Evolutionary conservation across 176 grass and related monocot genomes (phyloP).

Genomic region (Pontederia crassipes): DNA sequence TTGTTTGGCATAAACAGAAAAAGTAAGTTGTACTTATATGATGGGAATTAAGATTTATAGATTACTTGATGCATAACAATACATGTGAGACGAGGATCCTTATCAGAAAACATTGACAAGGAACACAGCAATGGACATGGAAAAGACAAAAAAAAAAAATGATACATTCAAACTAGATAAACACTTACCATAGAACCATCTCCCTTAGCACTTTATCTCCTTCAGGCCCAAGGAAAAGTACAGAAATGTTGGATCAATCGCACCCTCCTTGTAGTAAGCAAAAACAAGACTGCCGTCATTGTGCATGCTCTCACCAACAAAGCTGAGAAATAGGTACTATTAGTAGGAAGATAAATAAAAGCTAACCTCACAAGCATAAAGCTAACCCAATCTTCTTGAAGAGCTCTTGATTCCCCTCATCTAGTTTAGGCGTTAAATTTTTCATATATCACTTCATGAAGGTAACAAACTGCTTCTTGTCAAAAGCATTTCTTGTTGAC

Average conservation of each 20-base stretch:
- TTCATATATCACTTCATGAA: slow-evolving; percentile 82
- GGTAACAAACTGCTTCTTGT: slow-evolving; percentile 63
- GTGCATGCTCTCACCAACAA: slow-evolving; percentile 87
- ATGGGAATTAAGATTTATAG: too few species aligned
- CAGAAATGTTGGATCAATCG: slow-evolving; percentile 58
- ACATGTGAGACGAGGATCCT: too few species aligned
- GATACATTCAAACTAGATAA: too few species aligned
- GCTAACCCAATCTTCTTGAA: slow-evolving; percentile 97
- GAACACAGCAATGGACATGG: too few species aligned
- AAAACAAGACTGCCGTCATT: slow-evolving; percentile 52
- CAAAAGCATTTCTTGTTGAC: slow-evolving; percentile 49
- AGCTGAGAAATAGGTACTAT: slow-evolving; percentile 22
- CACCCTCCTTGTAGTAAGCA: slow-evolving; percentile 74
- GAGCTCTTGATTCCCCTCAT: slow-evolving; percentile 21
- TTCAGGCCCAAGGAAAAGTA: slow-evolving; percentile 57
- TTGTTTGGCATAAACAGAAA: too few species aligned
- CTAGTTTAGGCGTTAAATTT: slow-evolving; percentile 32
- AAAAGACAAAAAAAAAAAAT: too few species aligned
- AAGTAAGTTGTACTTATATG: too few species aligned
- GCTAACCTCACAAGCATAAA: too few species aligned
- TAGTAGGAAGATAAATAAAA: too few species aligned
- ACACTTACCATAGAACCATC: too few species aligned
- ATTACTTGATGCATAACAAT: too few species aligned
- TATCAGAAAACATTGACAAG: too few species aligned
- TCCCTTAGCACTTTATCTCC: slow-evolving; percentile 74